Percentiles rank a stretch among this genome's conserved stretches.
These are phyloP conservation scores for Cryphonectria parasitica DNA, from an alignment of 2,329 filamentous ascomycete species.

Conservation along the genomic window DNA sequence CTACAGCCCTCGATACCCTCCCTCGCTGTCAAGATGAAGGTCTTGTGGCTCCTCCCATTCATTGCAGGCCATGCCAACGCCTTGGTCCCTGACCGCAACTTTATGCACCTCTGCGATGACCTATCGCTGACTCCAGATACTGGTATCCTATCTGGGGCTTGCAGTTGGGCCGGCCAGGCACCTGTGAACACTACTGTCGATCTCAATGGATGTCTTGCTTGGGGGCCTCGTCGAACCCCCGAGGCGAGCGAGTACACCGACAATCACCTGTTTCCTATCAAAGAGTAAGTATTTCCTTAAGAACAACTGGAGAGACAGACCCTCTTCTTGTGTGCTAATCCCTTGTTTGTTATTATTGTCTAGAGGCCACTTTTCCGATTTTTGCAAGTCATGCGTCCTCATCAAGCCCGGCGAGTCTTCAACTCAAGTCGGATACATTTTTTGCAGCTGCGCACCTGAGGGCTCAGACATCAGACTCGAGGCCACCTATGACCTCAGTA, in stretches of 20 bases:
- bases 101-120: slow-evolving; percentile 17
- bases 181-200: slow-evolving; percentile 3
- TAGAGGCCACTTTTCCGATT: slow-evolving; percentile 18
- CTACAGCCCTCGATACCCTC: neutral
- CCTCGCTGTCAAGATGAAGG: slow-evolving; percentile 15
- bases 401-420: slow-evolving; percentile 10
- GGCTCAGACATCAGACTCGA: slow-evolving; percentile 1
- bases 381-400: slow-evolving; percentile 16
- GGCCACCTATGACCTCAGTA: slow-evolving; percentile 23
- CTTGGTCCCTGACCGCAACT: neutral
- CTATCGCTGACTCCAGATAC: slow-evolving; percentile 3
- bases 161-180: neutral
- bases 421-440: slow-evolving; percentile 9
- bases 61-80: slow-evolving; percentile 1
- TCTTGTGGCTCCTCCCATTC: neutral
- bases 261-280: neutral
- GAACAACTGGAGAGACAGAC: too few relatives aligned
- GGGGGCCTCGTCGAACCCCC: slow-evolving; percentile 1
- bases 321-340: too few relatives aligned
- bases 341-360: neutral
- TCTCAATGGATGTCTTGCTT: slow-evolving; percentile 22
- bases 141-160: slow-evolving; percentile 16
- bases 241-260: neutral
- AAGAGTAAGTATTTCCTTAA: slow-evolving; percentile 7
- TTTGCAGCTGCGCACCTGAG: slow-evolving; percentile 18